These are phyloP conservation scores for Thymus quinquecostatus DNA, from an alignment of 257 asterid species.

Conservation along the genomic window DNA sequence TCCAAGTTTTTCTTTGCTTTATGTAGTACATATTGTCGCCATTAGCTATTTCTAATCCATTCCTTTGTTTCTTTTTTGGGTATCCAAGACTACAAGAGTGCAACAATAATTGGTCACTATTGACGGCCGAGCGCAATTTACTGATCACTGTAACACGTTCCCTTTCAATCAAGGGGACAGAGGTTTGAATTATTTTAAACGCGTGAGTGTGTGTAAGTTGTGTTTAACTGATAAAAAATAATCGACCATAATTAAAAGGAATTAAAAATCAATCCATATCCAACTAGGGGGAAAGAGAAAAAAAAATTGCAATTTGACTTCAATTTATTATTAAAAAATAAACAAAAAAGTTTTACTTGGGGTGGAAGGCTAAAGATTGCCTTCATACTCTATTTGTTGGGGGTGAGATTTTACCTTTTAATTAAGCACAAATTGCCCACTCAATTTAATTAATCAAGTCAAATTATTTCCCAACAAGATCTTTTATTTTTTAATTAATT, in stretches of 20 bases:
- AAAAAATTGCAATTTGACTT: conserved; percentile 12
- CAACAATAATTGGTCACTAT: background rate
- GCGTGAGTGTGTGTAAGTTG: too few relatives aligned
- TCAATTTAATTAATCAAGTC: conserved; percentile 2
- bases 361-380: background rate
- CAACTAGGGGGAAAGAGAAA: conserved; percentile 8
- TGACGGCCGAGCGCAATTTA: background rate
- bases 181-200: too few relatives aligned
- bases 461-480: background rate
- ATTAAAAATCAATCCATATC: background rate
- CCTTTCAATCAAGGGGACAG: too few relatives aligned
- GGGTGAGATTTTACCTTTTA: conserved; percentile 3
- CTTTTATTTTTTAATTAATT: too few relatives aligned
- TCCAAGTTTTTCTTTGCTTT: too few relatives aligned
- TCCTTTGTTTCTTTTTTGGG: background rate
- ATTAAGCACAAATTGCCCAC: background rate
- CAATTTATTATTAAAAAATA: background rate
- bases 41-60: background rate
- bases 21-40: background rate
- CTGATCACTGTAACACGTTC: too few relatives aligned
- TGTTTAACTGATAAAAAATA: too few relatives aligned
- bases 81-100: background rate
- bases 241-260: too few relatives aligned
- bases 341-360: conserved; percentile 9
- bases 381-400: background rate